phyloP scores from a whole-genome alignment of 148 eudicot genomes.

The Chenopodium suecicum region DNA sequence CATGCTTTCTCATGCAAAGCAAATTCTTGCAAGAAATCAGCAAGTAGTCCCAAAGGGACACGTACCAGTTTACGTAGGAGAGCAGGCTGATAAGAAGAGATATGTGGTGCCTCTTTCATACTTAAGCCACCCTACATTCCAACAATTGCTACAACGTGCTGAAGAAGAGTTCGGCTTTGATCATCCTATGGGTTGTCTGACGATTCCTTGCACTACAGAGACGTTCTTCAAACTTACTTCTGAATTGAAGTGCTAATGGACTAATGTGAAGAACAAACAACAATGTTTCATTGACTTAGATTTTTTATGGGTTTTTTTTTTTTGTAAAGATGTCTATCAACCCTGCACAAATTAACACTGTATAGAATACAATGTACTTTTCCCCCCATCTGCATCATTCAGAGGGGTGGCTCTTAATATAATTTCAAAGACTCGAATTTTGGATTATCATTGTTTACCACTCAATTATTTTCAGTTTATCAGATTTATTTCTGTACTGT shows the following conservation, averaged over 20 bases:
- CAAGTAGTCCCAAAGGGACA: slow-evolving; percentile 16
- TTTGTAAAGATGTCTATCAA: neutral
- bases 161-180: slow-evolving; percentile 34
- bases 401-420: slow-evolving; percentile 7
- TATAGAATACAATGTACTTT: slow-evolving; percentile 8
- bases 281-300: neutral
- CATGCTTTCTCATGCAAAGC: slow-evolving; percentile 14
- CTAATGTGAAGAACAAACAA: neutral
- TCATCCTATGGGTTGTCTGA: slow-evolving; percentile 25
- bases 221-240: slow-evolving; percentile 9
- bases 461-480: neutral
- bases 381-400: slow-evolving; percentile 13
- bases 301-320: neutral
- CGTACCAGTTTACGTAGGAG: slow-evolving; percentile 24
- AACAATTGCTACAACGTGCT: slow-evolving; percentile 24
- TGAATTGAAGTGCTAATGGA: neutral
- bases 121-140: slow-evolving; percentile 31
- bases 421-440: neutral
- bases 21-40: slow-evolving; percentile 9
- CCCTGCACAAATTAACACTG: neutral
- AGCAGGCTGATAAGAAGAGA: slow-evolving; percentile 20
- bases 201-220: slow-evolving; percentile 22
- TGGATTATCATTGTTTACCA: neutral
- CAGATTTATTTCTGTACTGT: too few relatives aligned
- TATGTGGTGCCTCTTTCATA: slow-evolving; percentile 25